Conservation (phyloP, 1,139 yeast genomes). For the Candida tetrigidarum region DNA sequence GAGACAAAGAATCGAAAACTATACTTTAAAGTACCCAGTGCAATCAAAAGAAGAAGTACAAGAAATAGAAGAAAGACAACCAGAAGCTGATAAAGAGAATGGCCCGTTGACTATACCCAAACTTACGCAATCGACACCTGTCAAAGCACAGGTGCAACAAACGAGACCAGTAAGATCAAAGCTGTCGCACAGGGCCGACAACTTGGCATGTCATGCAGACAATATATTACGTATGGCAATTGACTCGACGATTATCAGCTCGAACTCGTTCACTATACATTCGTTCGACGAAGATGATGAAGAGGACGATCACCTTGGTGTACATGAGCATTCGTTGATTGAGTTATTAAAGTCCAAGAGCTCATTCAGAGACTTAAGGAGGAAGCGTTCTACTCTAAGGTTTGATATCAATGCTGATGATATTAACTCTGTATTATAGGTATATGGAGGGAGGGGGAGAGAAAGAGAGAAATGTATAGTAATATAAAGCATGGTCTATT, state of each 20-base stretch:
- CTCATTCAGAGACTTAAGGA: slow-evolving; percentile 12
- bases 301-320: slow-evolving; percentile 35
- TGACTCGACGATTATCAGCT: slow-evolving; percentile 52
- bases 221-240: slow-evolving; percentile 54
- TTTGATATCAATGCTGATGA: slow-evolving; percentile 45
- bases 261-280: slow-evolving; percentile 40
- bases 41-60: background rate
- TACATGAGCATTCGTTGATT: slow-evolving; percentile 35
- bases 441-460: no score
- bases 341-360: slow-evolving; percentile 29
- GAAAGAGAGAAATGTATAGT: background rate
- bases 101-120: background rate
- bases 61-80: background rate
- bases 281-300: slow-evolving; percentile 38
- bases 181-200: slow-evolving; percentile 24
- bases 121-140: slow-evolving; percentile 11
- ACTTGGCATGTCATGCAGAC: slow-evolving; percentile 53
- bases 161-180: background rate
- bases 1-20: slow-evolving; percentile 21
- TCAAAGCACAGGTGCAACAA: slow-evolving; percentile 1
- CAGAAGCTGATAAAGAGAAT: slow-evolving; percentile 1
- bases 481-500: slow-evolving; percentile 2
- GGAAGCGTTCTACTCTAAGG: slow-evolving; percentile 25
- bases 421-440: slow-evolving; percentile 29
- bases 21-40: slow-evolving; percentile 20